A percentile compares a stretch with the other conserved stretches of the same genome.
Conservation (phyloP, 441 rosid species). For the Erodium chrysanthum region DNA sequence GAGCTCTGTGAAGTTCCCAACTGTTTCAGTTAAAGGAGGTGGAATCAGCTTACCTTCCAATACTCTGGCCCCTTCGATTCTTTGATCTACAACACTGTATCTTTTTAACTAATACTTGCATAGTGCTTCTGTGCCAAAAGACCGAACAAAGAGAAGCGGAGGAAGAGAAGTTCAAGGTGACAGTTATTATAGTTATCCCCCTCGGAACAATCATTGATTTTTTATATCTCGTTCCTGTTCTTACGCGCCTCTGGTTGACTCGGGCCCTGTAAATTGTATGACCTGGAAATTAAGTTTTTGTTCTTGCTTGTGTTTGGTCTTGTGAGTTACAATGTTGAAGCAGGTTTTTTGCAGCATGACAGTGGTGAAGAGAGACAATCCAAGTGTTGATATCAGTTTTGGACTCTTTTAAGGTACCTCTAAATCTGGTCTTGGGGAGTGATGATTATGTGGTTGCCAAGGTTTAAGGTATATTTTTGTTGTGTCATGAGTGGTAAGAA, state of each 20-base stretch:
- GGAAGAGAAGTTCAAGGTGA: slow-evolving; percentile 27
- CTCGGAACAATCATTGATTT: slow-evolving; percentile 11
- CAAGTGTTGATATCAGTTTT: no score
- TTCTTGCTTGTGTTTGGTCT: neutral
- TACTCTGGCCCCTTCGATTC: slow-evolving; percentile 52
- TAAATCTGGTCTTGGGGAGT: no score
- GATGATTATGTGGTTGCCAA: no score
- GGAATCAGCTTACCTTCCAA: slow-evolving; percentile 49
- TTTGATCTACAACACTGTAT: slow-evolving; percentile 49
- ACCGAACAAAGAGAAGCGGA: neutral
- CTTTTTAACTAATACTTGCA: slow-evolving; percentile 35
- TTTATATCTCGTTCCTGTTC: no score
- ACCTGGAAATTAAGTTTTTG: slow-evolving; percentile 3
- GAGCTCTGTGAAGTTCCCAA: slow-evolving; percentile 32
- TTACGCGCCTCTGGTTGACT: slow-evolving; percentile 1
- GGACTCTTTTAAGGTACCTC: no score
- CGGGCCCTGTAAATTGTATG: slow-evolving; percentile 14
- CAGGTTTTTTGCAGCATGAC: neutral
- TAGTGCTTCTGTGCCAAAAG: slow-evolving; percentile 26
- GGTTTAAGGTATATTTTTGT: no score
- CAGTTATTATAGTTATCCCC: slow-evolving; percentile 24
- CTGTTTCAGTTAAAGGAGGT: slow-evolving; percentile 59
- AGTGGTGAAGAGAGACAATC: no score
- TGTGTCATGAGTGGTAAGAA: no score
- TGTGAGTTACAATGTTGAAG: neutral